Conservation (phyloP, 2,329 filamentous ascomycete species). For the Hirsutella thompsonii region DNA sequence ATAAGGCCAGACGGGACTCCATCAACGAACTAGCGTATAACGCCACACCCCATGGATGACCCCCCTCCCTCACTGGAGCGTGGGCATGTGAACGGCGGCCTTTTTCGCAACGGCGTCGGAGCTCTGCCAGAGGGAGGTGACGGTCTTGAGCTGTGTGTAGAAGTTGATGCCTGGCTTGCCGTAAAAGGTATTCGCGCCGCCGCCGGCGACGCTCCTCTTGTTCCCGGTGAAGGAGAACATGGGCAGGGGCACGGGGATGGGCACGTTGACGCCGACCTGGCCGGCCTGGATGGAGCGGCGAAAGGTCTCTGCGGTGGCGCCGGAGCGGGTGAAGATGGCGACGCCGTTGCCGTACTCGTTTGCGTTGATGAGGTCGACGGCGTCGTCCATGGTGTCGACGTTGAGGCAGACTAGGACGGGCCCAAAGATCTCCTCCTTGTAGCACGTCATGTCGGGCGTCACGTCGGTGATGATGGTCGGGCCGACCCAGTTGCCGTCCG, state of each 20-base stretch:
- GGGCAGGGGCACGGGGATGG: conserved; percentile 59
- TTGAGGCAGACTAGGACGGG: conserved; percentile 74
- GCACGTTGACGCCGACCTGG: conserved; percentile 77
- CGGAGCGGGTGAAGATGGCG: conserved; percentile 72
- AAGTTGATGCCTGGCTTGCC: conserved; percentile 86
- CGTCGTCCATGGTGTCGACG: conserved; percentile 65
- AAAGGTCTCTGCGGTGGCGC: conserved; percentile 65
- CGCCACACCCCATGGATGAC: too few species aligned
- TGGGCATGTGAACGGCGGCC: conserved; percentile 82
- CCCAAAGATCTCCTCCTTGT: conserved; percentile 76
- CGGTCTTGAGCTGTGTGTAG: conserved; percentile 96
- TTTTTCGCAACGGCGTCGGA: conserved; percentile 77
- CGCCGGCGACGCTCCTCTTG: conserved; percentile 86
- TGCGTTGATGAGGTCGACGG: conserved; percentile 67
- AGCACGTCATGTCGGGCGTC: conserved; percentile 70
- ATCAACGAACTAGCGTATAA: too few species aligned
- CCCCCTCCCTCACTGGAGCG: conserved; percentile 19
- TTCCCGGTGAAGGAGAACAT: conserved; percentile 65
- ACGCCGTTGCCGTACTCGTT: conserved; percentile 84
- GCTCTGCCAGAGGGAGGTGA: conserved; percentile 80
- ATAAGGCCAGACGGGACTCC: too few species aligned
- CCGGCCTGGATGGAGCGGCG: conserved; percentile 72
- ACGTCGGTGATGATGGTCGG: conserved; percentile 77
- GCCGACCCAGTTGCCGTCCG: conserved; percentile 74
- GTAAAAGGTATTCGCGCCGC: conserved; percentile 89